These are phyloP conservation scores for Colletotrichum sp. DNA, from an alignment of 2,329 filamentous ascomycete genomes.

Conservation along the genomic window DNA sequence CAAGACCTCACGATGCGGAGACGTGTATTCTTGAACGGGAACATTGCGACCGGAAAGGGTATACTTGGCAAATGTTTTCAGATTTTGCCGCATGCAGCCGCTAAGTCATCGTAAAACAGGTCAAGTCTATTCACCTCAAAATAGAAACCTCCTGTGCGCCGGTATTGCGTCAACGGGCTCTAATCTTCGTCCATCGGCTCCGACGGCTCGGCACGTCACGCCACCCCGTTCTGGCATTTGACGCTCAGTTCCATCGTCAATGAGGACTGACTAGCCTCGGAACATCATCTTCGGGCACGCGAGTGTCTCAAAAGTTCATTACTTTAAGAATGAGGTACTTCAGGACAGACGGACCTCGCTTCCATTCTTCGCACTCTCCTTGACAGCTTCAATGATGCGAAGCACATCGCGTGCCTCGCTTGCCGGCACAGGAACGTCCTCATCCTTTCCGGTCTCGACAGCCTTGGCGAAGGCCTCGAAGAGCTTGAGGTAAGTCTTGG, in stretches of 20 bases:
- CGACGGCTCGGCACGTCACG: neutral
- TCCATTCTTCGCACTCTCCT: conserved; percentile 54
- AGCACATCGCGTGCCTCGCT: conserved; percentile 59
- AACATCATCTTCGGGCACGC: neutral
- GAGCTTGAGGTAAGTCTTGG: conserved; percentile 71
- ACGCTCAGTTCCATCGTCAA: neutral
- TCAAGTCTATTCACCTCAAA: neutral
- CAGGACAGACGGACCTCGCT: conserved; percentile 45
- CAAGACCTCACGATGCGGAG: neutral
- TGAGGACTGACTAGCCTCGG: neutral
- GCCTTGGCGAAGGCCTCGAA: conserved; percentile 62
- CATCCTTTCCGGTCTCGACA: conserved; percentile 50
- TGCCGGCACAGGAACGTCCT: conserved; percentile 57
- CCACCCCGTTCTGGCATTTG: neutral
- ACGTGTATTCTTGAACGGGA: neutral
- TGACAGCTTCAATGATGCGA: conserved; percentile 55
- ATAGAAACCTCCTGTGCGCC: neutral
- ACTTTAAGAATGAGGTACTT: neutral
- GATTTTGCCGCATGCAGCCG: neutral
- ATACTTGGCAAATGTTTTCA: neutral
- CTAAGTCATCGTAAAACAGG: neutral
- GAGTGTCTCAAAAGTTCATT: neutral
- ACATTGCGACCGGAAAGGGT: neutral
- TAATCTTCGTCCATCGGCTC: neutral
- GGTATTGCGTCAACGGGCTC: neutral